phyloP scores from a whole-genome alignment of 2,329 filamentous ascomycete species.

The Chaetomium strumarium region DNA sequence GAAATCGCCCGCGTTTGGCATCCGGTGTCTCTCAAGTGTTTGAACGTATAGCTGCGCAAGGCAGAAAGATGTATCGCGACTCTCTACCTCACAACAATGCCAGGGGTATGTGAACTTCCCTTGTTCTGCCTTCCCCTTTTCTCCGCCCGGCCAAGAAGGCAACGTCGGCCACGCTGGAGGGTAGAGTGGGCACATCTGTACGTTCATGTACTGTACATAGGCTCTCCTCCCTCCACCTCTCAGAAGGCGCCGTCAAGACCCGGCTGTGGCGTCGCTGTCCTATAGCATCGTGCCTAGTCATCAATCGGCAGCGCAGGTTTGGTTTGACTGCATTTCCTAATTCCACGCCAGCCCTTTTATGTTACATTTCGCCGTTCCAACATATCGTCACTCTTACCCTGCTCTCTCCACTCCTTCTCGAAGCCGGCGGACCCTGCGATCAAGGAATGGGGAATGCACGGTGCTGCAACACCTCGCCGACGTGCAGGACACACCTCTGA shows the following conservation, averaged over 20 bases:
- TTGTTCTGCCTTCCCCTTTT: background rate
- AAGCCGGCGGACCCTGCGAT: conserved; percentile 16
- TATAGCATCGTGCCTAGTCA: conserved; percentile 42
- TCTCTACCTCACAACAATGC: background rate
- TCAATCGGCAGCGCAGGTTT: conserved; percentile 29
- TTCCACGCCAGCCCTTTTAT: conserved; percentile 20
- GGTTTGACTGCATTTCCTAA: conserved; percentile 26
- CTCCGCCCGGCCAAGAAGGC: background rate
- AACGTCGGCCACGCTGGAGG: conserved; percentile 12
- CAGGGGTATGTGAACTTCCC: conserved; percentile 1
- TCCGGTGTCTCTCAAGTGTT: background rate
- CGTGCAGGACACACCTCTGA: conserved; percentile 20
- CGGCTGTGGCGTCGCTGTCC: conserved; percentile 27
- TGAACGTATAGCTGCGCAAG: background rate
- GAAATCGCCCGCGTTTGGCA: conserved; percentile 7
- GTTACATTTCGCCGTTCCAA: conserved; percentile 26
- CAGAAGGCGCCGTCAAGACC: conserved; percentile 19
- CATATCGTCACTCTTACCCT: conserved; percentile 8
- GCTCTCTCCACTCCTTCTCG: conserved; percentile 19
- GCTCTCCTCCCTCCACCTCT: conserved; percentile 22
- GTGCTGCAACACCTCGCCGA: conserved; percentile 8
- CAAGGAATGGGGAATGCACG: conserved; percentile 6
- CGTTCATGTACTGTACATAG: conserved; percentile 24
- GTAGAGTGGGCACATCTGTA: conserved; percentile 16
- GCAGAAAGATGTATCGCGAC: background rate